phyloP scores from a whole-genome alignment of 2,329 filamentous ascomycete genomes.

The Calonectria hongkongensis region DNA sequence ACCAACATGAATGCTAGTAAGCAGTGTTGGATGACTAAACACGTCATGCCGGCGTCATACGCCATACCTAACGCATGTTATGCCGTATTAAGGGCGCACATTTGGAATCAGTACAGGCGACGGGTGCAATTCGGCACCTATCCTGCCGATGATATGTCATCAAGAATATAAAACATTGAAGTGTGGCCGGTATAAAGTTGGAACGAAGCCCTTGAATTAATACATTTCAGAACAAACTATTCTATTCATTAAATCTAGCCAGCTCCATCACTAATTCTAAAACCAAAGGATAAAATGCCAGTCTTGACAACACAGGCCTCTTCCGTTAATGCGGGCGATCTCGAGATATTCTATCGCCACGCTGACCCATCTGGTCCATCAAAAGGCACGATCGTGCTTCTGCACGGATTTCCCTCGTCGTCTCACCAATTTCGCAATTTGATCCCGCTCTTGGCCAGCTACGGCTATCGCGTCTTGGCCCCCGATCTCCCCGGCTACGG shows the following conservation, averaged over 20 bases:
- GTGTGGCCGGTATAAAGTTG: background rate
- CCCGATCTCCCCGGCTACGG: constrained; percentile 77
- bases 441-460: constrained; percentile 62
- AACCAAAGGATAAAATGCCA: background rate
- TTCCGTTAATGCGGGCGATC: constrained; percentile 57
- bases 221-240: too few relatives aligned
- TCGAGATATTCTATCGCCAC: constrained; percentile 64
- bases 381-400: constrained; percentile 63
- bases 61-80: background rate
- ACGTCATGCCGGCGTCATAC: background rate
- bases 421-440: constrained; percentile 67
- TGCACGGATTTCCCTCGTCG: constrained; percentile 68
- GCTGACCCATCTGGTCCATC: constrained; percentile 52
- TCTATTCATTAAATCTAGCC: background rate
- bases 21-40: background rate
- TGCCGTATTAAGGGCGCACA: background rate
- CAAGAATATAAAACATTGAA: background rate
- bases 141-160: background rate
- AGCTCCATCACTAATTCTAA: background rate
- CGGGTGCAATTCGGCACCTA: background rate
- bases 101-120: background rate
- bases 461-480: constrained; percentile 67
- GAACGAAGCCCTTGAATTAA: background rate
- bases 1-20: background rate
- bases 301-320: background rate